Base-by-base conservation (phyloP, 768 basidiomycete genomes). In the Calvatia gigantea region DNA sequence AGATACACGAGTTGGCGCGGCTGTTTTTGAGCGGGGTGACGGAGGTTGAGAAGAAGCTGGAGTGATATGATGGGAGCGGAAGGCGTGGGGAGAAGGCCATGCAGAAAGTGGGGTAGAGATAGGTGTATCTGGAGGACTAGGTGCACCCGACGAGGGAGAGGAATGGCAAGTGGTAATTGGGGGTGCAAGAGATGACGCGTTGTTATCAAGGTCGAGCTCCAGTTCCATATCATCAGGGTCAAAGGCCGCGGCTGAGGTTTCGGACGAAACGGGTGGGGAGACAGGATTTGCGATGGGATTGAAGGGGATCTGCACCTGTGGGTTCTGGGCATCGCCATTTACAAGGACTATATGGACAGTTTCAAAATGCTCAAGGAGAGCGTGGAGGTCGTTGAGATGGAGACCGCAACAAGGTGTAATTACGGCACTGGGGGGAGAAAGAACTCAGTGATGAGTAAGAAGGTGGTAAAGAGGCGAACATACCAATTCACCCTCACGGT, bases 331-430 rank as follows among this genome's bases (percentile, higher is more conserved):
- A 63, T 68, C 42, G 64, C 62, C 33, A 65, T 80, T 76, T 39
- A 87, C 67, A 56, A 92, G 84, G 65, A 90, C 80, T 67, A 95
- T 89, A 67, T 96, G 94, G 44, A 85, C 84, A 57, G 93, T 88
- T 65, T 96, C 94, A 61, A 95, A 94, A 66, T 96, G 94, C 69
- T 95, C 91, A 2, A 96, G 80, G 9, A 96, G 84, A 2, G 91
- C 73, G 58, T 75, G 73, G 25, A 75, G 67, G 57, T 75, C 73
- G 47, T 67, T 70, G 15, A 92, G 79, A 60, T 86, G 80, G 48
- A 89, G 73, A 8, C 92, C 93, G 66, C 94, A 97, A 71, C 94
- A 97, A n/a, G 1, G 85, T 85, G 73, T 94, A 97, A 68, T 96
- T 87, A 60, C 87, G 85, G 69, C 90, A 92, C 84, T 88, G 55